Base-by-base conservation (phyloP, 208 protist species). In the Leishmania amazonensis region DNA sequence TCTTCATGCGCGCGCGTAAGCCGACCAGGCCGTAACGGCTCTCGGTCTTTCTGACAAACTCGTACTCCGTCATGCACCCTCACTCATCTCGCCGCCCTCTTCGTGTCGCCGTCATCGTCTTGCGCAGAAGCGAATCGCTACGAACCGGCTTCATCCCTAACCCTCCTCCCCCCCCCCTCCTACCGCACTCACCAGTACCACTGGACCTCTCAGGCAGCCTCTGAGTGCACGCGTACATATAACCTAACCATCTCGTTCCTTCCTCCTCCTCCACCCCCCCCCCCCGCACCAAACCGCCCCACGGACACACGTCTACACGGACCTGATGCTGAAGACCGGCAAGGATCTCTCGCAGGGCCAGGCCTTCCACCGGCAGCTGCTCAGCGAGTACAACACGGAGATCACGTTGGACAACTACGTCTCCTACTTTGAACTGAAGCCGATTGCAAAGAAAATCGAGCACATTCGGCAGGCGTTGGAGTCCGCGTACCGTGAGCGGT, bases 401-500 rank as follows among this genome's bases (percentile, higher is more conserved):
- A 90, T 95, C 80, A 97, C 92, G 15, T 89, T 97, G 1, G 88
- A 93, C 35, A 94, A 95, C 77, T 97, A 97, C 70, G 90, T 97
- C 6, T 49, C 81, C 17, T 97, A 97, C 87, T 95, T 96, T 82
- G 85, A 93, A 42, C 82, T 97, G 76, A 97, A 97, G 87, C 80
- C 84, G 1, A 90, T 97, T 72, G 88, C 84, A 40, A 97, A 97
- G 82, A 76, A 88, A 60, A 89, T 95, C 35, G 89, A 93, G 76
- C 83, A 90, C 45, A 85, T 94, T 1, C 83, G 90, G 0, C 77
- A 89, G 70, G 42, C 85, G 65, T 85, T 95, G 11, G 80, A 86
- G 64, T 31, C 57, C 28, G 72, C 64, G 57, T 84, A 78, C 75
- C 17, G 24, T 53, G 42, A 65, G 40, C 75, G 58, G n/a, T 75